These are phyloP conservation scores for Aechmea fasciata DNA, from an alignment of 176 grass and related monocot species.

Conservation along the genomic window DNA sequence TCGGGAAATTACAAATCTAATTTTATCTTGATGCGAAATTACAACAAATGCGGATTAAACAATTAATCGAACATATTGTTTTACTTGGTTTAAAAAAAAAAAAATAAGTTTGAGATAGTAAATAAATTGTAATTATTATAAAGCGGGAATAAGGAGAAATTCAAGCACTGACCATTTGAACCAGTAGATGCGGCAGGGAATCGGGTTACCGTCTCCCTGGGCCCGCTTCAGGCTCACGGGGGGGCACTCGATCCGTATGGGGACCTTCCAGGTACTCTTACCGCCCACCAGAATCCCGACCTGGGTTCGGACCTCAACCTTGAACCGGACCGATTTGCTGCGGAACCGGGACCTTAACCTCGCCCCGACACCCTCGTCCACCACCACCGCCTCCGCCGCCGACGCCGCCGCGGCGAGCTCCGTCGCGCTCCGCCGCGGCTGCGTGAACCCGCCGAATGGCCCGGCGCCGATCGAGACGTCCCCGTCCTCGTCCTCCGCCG, in stretches of 20 bases:
- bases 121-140: too few relatives aligned
- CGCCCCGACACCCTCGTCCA: constrained; percentile 61
- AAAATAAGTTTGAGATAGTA: not conserved
- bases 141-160: too few relatives aligned
- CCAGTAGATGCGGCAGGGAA: constrained; percentile 64
- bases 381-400: constrained; percentile 41
- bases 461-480: constrained; percentile 53
- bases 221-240: constrained; percentile 45
- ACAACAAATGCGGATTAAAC: too few relatives aligned
- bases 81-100: too few relatives aligned
- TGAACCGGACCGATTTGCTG: constrained; percentile 33
- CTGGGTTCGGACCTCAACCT: constrained; percentile 50
- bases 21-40: too few relatives aligned
- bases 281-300: constrained; percentile 38
- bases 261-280: constrained; percentile 45
- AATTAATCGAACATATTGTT: too few relatives aligned
- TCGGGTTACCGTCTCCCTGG: constrained; percentile 9
- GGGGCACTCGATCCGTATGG: constrained; percentile 43
- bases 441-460: constrained; percentile 35
- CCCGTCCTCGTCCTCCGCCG: constrained; percentile 41
- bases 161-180: constrained; percentile 24
- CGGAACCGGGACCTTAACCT: constrained; percentile 44
- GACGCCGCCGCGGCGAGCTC: constrained; percentile 30
- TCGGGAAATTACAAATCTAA: too few relatives aligned
- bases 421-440: constrained; percentile 31